phyloP scores from a whole-genome alignment of 1,284 basidiomycete genomes.

The Boletellus deceptivus region DNA sequence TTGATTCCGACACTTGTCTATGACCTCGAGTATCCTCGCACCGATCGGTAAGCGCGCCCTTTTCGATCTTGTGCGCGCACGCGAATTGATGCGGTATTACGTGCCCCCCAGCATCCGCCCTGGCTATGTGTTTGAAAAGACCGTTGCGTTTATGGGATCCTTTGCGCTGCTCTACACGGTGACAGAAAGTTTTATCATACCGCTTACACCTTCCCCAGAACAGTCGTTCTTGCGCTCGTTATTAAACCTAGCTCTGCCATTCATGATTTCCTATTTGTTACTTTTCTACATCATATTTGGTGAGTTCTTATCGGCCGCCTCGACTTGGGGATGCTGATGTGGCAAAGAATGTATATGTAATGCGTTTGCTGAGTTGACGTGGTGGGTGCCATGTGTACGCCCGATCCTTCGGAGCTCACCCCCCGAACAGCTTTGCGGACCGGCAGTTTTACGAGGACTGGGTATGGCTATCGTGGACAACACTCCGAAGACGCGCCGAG shows the following conservation, averaged over 20 bases:
- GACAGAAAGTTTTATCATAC: conserved; percentile 92
- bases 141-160: conserved; percentile 92
- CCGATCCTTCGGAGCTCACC: conserved; percentile 13
- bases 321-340: conserved; percentile 1
- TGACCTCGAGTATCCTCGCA: conserved; percentile 93
- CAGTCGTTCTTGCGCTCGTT: conserved; percentile 77
- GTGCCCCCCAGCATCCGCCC: conserved; percentile 69
- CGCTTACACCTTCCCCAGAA: conserved; percentile 68
- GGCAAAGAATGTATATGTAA: conserved; percentile 89
- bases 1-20: conserved; percentile 94
- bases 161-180: conserved; percentile 91
- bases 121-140: conserved; percentile 92
- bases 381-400: conserved; percentile 41
- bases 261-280: conserved; percentile 83
- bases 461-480: conserved; percentile 42
- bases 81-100: not conserved
- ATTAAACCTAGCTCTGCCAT: conserved; percentile 88
- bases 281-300: conserved; percentile 86
- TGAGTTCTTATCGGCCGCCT: conserved; percentile 28
- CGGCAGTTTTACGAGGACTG: conserved; percentile 97
- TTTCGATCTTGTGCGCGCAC: not conserved
- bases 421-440: conserved; percentile 76
- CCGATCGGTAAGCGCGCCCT: conserved; percentile 57
- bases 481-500: conserved; percentile 5
- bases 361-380: conserved; percentile 89